phyloP scores from a whole-genome alignment of 129 eudicot species.

The Solidago caesia region DNA sequence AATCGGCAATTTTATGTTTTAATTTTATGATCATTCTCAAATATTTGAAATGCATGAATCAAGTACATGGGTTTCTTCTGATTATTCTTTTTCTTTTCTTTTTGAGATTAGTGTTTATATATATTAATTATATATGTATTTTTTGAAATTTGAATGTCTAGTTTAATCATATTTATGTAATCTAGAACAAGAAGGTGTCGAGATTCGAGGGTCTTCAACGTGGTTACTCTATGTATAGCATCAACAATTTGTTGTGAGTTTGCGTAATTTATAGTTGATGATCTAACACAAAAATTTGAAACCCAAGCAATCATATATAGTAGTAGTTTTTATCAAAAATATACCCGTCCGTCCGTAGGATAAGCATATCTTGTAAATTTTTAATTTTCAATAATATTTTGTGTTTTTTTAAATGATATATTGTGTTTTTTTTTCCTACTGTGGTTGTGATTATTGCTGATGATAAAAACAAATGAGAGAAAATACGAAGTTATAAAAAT shows the following conservation, averaged over 20 bases:
- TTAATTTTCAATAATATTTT: too few relatives aligned
- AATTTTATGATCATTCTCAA: not conserved
- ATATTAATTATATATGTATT: not conserved
- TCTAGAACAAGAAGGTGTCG: conserved; percentile 15
- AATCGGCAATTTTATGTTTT: too few relatives aligned
- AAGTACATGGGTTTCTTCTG: not conserved
- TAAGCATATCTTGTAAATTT: too few relatives aligned
- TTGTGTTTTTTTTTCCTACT: too few relatives aligned
- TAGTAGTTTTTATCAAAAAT: not conserved
- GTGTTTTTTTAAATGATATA: too few relatives aligned
- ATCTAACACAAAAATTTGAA: not conserved
- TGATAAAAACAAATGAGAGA: too few relatives aligned
- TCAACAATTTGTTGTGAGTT: not conserved
- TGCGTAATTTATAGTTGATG: not conserved
- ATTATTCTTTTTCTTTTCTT: not conserved
- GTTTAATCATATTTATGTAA: conserved; percentile 1
- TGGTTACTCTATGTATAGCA: not conserved
- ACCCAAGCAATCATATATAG: not conserved
- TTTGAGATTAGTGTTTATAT: not conserved
- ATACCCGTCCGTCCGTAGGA: too few relatives aligned
- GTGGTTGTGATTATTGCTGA: too few relatives aligned
- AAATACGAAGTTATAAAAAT: too few relatives aligned
- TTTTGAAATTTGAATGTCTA: conserved; percentile 19
- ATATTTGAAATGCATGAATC: conserved; percentile 12
- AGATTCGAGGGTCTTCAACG: conserved; percentile 4